Base-by-base conservation (phyloP, 805 yeast genomes). In the Ogataea methylovora region DNA sequence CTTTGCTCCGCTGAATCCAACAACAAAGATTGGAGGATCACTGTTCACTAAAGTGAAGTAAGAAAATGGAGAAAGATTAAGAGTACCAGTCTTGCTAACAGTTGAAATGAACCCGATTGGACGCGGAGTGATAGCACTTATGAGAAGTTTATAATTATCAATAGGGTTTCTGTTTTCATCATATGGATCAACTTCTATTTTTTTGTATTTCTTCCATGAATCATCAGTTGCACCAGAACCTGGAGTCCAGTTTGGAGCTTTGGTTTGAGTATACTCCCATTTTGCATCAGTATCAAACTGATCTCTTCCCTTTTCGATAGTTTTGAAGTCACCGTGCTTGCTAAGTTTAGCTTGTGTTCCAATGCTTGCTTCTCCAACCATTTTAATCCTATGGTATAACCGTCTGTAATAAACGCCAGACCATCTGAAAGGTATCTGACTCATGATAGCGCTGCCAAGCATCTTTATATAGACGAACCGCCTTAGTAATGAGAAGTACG, bases 81-180 rank as follows among this genome's bases (percentile, higher is more conserved):
- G 43, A 1, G 43, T 45, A 1, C 81, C 80, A 9, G 61, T 58
- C 6, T 42, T 39, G 19, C 61, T 50, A 2, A 70, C 46, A 0
- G 80, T 65, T 5, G 81, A 68, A 3, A 77, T 52, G 37, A 77
- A 68, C 4, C 74, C 84, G 44, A 77, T 64, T 7, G 83, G 83
- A 37, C 84, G 61, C 2, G 84, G 84, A 1, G 65, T 60, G 13
- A 78, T 45, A 2, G 72, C 79, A 10, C 74, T 59, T n/a, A 63
- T 63, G 20, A 78, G 54, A 21, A 71, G 52, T 39, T 60, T 64
- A 54, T 77, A 78, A 52, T 75, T 74, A 31, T 59, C 62, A 4
- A 51, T 49, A 6, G 68, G 58, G 7, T 41, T 43, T 37, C 78
- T 56, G 17, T 56, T 61, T 26, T 55, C 60, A 1, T 41, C 66